Evolutionary conservation across 352 stramenopile genomes (phyloP).

Genomic region (Pythium aristosporum): DNA sequence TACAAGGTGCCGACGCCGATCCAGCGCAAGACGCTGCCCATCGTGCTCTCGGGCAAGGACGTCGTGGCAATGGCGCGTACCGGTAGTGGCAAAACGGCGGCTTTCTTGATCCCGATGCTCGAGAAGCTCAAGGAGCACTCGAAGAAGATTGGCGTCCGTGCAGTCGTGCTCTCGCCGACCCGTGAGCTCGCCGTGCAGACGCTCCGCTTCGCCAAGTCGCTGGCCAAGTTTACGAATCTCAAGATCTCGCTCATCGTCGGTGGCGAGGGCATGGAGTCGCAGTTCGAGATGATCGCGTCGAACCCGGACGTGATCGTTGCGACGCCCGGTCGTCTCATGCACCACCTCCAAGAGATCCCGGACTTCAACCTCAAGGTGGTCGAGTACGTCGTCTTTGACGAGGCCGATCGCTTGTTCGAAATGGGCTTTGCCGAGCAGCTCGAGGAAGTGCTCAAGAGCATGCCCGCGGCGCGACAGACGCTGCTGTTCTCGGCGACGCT

Average conservation of each 20-base stretch:
- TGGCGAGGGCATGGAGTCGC: conserved; percentile 97
- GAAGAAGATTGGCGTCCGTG: conserved; percentile 83
- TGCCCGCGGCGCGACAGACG: conserved; percentile 87
- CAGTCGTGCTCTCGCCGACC: conserved; percentile 94
- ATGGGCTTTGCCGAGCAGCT: conserved; percentile 99
- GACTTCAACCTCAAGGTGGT: conserved; percentile 93
- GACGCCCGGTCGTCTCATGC: conserved; percentile 94
- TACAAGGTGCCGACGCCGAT: conserved; percentile 99
- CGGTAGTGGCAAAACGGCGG: conserved; percentile 96
- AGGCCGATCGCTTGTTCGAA: conserved; percentile 99
- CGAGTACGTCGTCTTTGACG: conserved; percentile 97
- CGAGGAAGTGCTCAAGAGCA: conserved; percentile 91
- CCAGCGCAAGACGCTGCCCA: conserved; percentile 97
- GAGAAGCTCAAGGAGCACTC: conserved; percentile 95
- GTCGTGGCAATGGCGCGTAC: conserved; percentile 98
- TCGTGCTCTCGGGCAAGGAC: conserved; percentile 96
- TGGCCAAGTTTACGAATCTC: conserved; percentile 91
- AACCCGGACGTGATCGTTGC: conserved; percentile 95
- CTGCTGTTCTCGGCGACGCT: conserved; percentile 97
- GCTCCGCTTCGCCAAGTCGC: conserved; percentile 84
- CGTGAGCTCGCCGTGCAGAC: conserved; percentile 99
- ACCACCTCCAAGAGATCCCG: conserved; percentile 92
- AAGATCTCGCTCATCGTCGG: conserved; percentile 94
- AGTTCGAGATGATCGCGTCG: conserved; percentile 94
- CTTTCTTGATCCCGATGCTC: conserved; percentile 98